phyloP scores from a whole-genome alignment of 73 alveolate species.

The Paramecium biaurelia region DNA sequence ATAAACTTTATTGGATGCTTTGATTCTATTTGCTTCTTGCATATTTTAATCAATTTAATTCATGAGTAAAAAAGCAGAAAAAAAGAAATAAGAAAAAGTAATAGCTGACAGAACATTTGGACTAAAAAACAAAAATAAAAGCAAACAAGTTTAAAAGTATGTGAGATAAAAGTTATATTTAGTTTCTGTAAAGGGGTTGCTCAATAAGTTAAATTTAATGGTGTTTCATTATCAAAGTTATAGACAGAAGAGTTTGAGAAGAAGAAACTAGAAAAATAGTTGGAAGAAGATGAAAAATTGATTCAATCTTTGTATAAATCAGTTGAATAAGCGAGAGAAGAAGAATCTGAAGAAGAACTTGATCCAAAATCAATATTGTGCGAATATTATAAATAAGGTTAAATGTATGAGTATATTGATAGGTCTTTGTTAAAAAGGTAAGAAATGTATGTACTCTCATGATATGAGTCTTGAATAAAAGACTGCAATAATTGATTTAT shows the following conservation, averaged over 20 bases:
- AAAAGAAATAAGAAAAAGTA: constrained; percentile 91
- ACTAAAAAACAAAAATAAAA: constrained; percentile 95
- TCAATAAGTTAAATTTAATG: background rate
- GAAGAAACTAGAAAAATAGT: constrained; percentile 86
- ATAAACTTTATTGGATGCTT: background rate
- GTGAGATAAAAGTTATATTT: constrained; percentile 61
- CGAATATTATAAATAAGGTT: constrained; percentile 87
- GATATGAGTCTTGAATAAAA: constrained; percentile 82
- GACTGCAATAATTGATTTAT: constrained; percentile 89
- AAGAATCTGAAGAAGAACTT: constrained; percentile 79
- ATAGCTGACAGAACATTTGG: constrained; percentile 98
- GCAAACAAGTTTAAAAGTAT: constrained; percentile 90
- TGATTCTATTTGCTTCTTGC: background rate
- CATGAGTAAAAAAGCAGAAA: constrained; percentile 85
- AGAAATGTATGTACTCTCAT: constrained; percentile 92
- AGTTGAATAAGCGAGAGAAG: constrained; percentile 77
- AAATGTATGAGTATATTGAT: background rate
- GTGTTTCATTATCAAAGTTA: constrained; percentile 44
- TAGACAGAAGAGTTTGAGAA: constrained; percentile 68
- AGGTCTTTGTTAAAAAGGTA: constrained; percentile 90
- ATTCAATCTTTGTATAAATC: constrained; percentile 83
- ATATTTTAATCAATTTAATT: constrained; percentile 1
- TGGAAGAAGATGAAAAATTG: constrained; percentile 82
- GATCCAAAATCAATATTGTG: constrained; percentile 89
- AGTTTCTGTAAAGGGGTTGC: constrained; percentile 70